Base-by-base conservation (phyloP, 2,329 filamentous ascomycete species). In the Claviceps capensis region DNA sequence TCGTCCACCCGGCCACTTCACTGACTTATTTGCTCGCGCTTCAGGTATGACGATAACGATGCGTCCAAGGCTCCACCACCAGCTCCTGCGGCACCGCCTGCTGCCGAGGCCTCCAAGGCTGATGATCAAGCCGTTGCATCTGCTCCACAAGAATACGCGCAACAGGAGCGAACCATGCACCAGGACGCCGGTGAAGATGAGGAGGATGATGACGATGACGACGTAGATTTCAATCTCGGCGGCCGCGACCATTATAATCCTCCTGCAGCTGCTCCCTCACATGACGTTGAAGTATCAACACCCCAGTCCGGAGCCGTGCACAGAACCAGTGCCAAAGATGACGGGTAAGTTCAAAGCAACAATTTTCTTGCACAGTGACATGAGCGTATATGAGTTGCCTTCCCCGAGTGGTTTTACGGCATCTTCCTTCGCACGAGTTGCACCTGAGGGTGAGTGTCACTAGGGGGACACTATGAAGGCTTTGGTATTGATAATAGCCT, bases 1-100 rank as follows among this genome's bases (percentile, higher is more conserved):
- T 8, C 26, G 14, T 13, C 47, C 5, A 11, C 13, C 7, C 1
- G 11, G 4, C 11, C 8, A 17, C 43, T 45, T 49, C 14, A 14
- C 22, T 49, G 26, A 45, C 57, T 57, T 41, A 58, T 48, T 23
- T 13, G 42, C n/a, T 5, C 48, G 30, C 11, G 36, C 37, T 37
- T 34, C 56, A 85, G 83, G 54, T 85, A 86, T 63, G 81, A 86
- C 57, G 83, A 85, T 58, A 80, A 83, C 48, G 72, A 71, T 44
- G 66, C 73, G 46, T 62, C 73, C 36, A 72, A 74, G 51, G 56
- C 30, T 34, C 30, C 71, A 57, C 60, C 67, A 30, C 55, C 67
- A 34, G 63, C 61, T 23, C 59, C 64, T 7, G 62, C 62, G 48
- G 57, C 64, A 34, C 62, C 50, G 17, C 61, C 66, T 9, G 55